phyloP scores from a whole-genome alignment of 2,329 filamentous ascomycete genomes.

The Seiridium cupressi region DNA sequence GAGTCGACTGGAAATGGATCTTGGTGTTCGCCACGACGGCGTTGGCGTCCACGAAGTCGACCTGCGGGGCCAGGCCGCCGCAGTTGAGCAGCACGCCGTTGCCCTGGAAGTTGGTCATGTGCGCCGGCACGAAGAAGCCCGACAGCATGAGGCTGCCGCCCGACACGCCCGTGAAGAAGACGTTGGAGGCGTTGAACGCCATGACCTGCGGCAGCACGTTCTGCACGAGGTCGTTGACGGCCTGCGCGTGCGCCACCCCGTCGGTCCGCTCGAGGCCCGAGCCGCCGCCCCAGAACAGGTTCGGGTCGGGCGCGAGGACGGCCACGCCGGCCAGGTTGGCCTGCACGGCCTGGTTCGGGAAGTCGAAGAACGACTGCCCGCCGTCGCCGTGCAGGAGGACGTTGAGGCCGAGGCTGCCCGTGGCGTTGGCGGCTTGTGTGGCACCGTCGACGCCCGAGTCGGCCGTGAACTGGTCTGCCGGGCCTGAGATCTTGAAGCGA shows the following conservation, averaged over 20 bases:
- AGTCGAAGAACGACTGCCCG: constrained; percentile 57
- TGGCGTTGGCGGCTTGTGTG: constrained; percentile 23
- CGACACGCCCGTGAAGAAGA: constrained; percentile 58
- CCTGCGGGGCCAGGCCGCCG: constrained; percentile 52
- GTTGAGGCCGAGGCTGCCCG: constrained; percentile 46
- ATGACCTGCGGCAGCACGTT: constrained; percentile 49
- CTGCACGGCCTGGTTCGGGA: constrained; percentile 53
- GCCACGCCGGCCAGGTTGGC: constrained; percentile 50
- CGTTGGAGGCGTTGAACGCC: constrained; percentile 48
- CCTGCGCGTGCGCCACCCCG: constrained; percentile 54
- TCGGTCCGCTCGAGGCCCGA: constrained; percentile 50
- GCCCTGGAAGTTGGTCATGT: constrained; percentile 47
- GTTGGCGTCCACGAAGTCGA: constrained; percentile 36
- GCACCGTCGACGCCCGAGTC: constrained; percentile 48
- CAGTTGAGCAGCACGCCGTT: constrained; percentile 55
- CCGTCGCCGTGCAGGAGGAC: constrained; percentile 60
- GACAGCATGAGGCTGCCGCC: constrained; percentile 52
- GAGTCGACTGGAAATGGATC: constrained; percentile 57
- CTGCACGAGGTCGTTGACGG: constrained; percentile 51
- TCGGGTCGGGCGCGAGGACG: constrained; percentile 51
- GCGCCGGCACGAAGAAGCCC: constrained; percentile 57
- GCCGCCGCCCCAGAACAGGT: constrained; percentile 59
- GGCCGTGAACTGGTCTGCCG: constrained; percentile 51
- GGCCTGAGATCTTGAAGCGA: constrained; percentile 54
- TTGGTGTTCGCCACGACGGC: constrained; percentile 42